Evolutionary conservation across 1,284 basidiomycete species (phyloP).

Genomic region (Lignosus rhinocerotis): DNA sequence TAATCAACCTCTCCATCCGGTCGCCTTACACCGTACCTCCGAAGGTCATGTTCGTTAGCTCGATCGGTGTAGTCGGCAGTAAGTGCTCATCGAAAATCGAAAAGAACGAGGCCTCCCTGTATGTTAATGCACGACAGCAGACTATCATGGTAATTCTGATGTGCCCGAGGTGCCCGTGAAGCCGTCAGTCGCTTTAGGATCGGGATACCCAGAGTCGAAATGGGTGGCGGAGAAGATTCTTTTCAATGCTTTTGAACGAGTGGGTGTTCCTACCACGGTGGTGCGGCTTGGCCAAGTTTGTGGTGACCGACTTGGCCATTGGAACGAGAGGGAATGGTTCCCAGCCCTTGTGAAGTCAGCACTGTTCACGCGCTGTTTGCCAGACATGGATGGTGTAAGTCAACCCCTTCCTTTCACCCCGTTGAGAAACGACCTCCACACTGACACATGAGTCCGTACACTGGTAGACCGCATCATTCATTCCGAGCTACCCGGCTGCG

Average conservation of each 20-base stretch:
- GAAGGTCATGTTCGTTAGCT: slow-evolving; percentile 34
- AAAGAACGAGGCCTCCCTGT: neutral
- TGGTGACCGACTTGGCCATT: slow-evolving; percentile 40
- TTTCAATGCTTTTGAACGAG: slow-evolving; percentile 22
- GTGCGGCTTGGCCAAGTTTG: slow-evolving; percentile 48
- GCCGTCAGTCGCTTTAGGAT: slow-evolving; percentile 31
- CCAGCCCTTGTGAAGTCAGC: slow-evolving; percentile 41
- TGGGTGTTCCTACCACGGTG: slow-evolving; percentile 30
- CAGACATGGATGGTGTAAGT: slow-evolving; percentile 25
- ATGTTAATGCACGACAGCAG: neutral
- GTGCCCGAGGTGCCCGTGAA: slow-evolving; percentile 17
- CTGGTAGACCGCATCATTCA: slow-evolving; percentile 24
- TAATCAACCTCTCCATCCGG: slow-evolving; percentile 28
- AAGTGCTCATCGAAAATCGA: neutral
- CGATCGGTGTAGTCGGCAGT: slow-evolving; percentile 32
- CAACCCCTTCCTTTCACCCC: neutral
- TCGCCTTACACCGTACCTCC: slow-evolving; percentile 25
- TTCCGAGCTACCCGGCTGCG: slow-evolving; percentile 26
- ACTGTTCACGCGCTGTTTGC: slow-evolving; percentile 29
- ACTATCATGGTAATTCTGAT: slow-evolving; percentile 3
- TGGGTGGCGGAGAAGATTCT: slow-evolving; percentile 39
- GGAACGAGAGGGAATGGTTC: slow-evolving; percentile 47
- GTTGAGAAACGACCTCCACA: neutral
- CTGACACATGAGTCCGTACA: neutral
- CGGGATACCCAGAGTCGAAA: slow-evolving; percentile 42